phyloP scores from a whole-genome alignment of 2,329 filamentous ascomycete species.

The Aspergillus fumigatus region DNA sequence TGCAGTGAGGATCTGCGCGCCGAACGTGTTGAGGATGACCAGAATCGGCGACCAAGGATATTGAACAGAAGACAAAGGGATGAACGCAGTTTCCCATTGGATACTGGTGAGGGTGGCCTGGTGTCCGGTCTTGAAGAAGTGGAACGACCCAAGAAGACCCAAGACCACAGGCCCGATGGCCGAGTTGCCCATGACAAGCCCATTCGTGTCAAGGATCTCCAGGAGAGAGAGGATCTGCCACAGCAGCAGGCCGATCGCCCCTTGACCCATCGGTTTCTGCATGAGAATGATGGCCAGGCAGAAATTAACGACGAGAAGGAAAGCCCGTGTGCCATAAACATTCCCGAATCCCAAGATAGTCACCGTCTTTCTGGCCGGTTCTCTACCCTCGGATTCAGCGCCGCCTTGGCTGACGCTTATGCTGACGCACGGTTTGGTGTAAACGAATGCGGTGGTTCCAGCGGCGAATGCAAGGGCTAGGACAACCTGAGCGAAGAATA shows the following conservation, averaged over 20 bases:
- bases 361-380: constrained; percentile 48
- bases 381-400: constrained; percentile 41
- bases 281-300: constrained; percentile 72
- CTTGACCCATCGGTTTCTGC: constrained; percentile 91
- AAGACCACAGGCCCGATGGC: constrained; percentile 80
- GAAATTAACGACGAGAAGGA: constrained; percentile 76
- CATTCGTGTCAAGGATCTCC: constrained; percentile 60
- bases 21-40: constrained; percentile 81
- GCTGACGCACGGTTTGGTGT: constrained; percentile 77
- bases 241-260: constrained; percentile 72
- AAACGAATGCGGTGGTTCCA: constrained; percentile 78
- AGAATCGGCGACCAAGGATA: constrained; percentile 88
- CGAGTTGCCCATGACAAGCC: constrained; percentile 53
- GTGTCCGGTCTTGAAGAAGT: constrained; percentile 98
- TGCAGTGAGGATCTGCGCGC: constrained; percentile 78
- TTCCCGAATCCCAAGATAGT: constrained; percentile 90
- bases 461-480: constrained; percentile 77
- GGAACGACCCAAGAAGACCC: constrained; percentile 82
- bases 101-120: constrained; percentile 82
- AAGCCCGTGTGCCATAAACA: constrained; percentile 84
- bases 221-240: constrained; percentile 82
- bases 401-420: constrained; percentile 55
- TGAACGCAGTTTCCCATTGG: constrained; percentile 95
- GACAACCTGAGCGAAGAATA: constrained; percentile 73
- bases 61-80: constrained; percentile 72